These are phyloP conservation scores for Trematosphaeria pertusa DNA, from an alignment of 2,329 filamentous ascomycete species.

Conservation along the genomic window DNA sequence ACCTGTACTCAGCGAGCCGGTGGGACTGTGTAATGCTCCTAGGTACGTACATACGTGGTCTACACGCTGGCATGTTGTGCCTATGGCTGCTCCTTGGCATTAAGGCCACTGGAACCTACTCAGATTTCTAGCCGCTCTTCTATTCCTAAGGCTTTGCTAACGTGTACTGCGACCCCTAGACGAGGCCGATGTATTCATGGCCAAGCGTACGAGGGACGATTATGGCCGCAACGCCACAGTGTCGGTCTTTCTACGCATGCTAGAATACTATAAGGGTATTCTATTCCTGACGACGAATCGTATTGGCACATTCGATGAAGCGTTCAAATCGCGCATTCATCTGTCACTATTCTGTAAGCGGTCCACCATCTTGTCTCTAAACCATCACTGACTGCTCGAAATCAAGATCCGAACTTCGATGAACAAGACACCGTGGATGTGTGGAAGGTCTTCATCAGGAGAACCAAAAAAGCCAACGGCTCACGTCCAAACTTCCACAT, in stretches of 20 bases:
- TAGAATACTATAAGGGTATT: conserved; percentile 73
- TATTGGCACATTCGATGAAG: conserved; percentile 29
- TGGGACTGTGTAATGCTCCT: conserved; percentile 59
- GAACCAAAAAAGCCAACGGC: not conserved
- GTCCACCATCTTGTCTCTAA: not conserved
- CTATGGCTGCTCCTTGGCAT: no score
- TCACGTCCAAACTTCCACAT: not conserved
- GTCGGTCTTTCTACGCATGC: conserved; percentile 67
- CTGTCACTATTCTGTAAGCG: conserved; percentile 3
- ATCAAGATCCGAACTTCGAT: conserved; percentile 1
- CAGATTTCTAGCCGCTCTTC: no score
- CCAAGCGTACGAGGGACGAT: conserved; percentile 55
- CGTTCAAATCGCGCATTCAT: conserved; percentile 22
- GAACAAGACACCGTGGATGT: conserved; percentile 1
- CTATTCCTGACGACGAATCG: no score
- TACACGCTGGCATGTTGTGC: no score
- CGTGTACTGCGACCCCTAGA: no score
- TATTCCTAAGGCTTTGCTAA: no score
- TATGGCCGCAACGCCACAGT: conserved; percentile 58
- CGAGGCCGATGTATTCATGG: conserved; percentile 49
- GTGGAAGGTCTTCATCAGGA: not conserved
- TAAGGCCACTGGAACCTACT: no score
- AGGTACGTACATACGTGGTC: no score
- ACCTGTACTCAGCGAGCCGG: conserved; percentile 57
- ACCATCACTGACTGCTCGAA: not conserved